Percentiles rank a stretch among this genome's conserved stretches.
These are phyloP conservation scores for Geotrichum candidum DNA, from an alignment of 1,139 yeast genomes.

Conservation along the genomic window DNA sequence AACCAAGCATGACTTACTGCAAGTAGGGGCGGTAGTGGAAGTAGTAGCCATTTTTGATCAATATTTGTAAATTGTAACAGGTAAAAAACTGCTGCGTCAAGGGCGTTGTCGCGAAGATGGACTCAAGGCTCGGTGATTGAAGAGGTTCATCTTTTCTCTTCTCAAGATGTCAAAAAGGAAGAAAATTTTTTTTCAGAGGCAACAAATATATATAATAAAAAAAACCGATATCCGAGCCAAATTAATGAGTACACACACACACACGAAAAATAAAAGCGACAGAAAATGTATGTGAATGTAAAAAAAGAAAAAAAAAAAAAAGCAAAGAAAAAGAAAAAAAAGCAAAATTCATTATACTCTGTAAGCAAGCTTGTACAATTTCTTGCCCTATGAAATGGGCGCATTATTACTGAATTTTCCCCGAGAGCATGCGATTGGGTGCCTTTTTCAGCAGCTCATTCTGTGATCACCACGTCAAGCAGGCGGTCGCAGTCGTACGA, in stretches of 20 bases:
- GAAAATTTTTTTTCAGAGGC: not conserved
- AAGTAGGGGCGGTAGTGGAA: constrained; percentile 9
- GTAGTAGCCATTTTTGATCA: constrained; percentile 1
- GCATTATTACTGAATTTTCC: not conserved
- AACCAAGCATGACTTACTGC: constrained; percentile 8
- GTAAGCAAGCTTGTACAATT: not conserved
- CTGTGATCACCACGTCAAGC: constrained; percentile 59
- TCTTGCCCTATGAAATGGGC: not conserved
- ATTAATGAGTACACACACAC: not conserved
- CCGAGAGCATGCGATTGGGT: not conserved
- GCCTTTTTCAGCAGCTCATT: constrained; percentile 8
- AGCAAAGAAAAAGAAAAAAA: not conserved
- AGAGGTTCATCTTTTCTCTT: not conserved
- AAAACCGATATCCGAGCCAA: not conserved
- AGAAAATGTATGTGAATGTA: not conserved
- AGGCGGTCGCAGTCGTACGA: constrained; percentile 66
- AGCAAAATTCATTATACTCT: not conserved
- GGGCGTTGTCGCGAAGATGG: not conserved
- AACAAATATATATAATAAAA: not conserved
- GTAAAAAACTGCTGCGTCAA: not conserved
- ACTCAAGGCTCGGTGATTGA: not conserved
- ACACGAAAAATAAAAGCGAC: not conserved
- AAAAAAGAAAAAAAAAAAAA: not conserved
- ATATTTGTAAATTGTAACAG: not conserved
- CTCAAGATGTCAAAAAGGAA: not conserved